Base-by-base conservation (phyloP, 2,329 filamentous ascomycete species). In the Exserohilum turcica region DNA sequence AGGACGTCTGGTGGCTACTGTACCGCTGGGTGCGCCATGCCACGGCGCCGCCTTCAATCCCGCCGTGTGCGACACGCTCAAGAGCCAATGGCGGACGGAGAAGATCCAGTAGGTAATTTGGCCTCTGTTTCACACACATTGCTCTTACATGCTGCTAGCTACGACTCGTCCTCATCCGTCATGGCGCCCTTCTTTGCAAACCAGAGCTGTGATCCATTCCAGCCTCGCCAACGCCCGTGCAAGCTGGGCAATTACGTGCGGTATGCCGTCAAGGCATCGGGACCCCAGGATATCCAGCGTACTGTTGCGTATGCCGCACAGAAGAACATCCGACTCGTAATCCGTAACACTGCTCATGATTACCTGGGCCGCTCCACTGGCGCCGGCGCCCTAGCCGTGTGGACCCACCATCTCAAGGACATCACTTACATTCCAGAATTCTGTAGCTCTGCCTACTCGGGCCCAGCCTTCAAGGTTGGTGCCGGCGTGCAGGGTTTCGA, bases 291-390 rank as follows among this genome's bases (percentile, higher is more conserved):
- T n/a, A 47, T 61, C 6, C 59, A 63, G 10, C 31, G n/a, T 5
- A 47, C 63, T 3, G 53, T 65, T 13, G 47, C 21, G n/a, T 72
- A 70, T 43, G 69, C 66, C 9, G 37, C 52, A 0, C 50, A 47
- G 3, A 52, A 52, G 16, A 67, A 72, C 24, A 61, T 72, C 7
- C 65, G 68, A 6, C 59, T 71, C 1, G 64, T 67, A 1, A 58
- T 73, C 33, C 57, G 59, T 10, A 72, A 69, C 39, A 70, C 68
- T 7, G 68, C 67, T 6, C 70, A 72, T 44, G 62, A 66, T 40
- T 71, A 66, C 43, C 56, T 61, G n/a, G 61, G 63, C 12, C 58
- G 57, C n/a, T 63, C 56, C 10, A 54, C 52, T 7, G 61, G 60
- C 16, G 58, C 54, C 5, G 50, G 54, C 33, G 53, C 60, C 8